Conservation (phyloP, 179 eudicot genomes). For the Silene coronaria region DNA sequence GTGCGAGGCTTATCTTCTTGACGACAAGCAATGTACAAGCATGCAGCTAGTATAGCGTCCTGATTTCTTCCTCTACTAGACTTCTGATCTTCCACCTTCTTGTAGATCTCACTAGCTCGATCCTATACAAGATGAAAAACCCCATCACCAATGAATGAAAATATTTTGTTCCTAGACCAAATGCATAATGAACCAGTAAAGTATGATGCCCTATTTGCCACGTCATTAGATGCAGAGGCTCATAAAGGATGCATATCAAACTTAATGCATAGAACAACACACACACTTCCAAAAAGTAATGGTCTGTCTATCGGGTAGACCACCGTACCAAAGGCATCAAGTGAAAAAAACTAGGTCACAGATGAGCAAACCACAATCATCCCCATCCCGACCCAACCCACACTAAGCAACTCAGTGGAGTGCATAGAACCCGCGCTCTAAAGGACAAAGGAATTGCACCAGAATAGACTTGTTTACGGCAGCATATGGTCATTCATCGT, state of each 20-base stretch:
- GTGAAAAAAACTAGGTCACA: not conserved
- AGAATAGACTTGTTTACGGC: not conserved
- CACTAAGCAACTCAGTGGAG: too few species aligned
- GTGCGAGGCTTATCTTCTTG: conserved; percentile 97
- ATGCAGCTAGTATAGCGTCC: conserved; percentile 94
- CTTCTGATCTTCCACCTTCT: conserved; percentile 96
- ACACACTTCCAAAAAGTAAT: not conserved
- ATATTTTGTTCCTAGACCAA: not conserved
- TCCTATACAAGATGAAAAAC: conserved; percentile 38
- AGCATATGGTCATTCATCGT: not conserved
- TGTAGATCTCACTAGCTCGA: conserved; percentile 96
- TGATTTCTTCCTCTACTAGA: conserved; percentile 95
- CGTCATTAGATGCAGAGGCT: not conserved
- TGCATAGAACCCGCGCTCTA: not conserved
- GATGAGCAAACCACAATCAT: not conserved
- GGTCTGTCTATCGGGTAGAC: not conserved
- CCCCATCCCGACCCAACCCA: not conserved
- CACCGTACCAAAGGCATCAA: not conserved
- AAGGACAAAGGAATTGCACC: not conserved
- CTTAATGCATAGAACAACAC: not conserved
- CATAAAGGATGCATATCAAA: not conserved
- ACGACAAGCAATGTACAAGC: conserved; percentile 88
- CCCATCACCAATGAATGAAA: conserved; percentile 10
- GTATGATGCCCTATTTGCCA: not conserved
- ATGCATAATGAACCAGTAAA: not conserved